phyloP scores from a whole-genome alignment of 805 yeast genomes.

The Wickerhamiella australiensis region DNA sequence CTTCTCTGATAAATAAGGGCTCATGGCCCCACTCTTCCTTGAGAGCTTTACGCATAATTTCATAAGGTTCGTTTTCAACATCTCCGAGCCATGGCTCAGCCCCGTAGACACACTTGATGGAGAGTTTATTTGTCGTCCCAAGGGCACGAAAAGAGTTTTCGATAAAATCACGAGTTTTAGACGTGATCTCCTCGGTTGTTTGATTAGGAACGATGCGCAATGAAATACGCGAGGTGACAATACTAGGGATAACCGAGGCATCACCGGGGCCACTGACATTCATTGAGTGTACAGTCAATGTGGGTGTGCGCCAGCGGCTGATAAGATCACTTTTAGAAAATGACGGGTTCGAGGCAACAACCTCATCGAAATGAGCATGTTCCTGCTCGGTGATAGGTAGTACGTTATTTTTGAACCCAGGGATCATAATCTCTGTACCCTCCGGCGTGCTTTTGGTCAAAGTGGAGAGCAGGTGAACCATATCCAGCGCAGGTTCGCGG shows the following conservation, averaged over 20 bases:
- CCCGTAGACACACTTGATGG: slow-evolving; percentile 56
- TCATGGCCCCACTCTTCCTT: slow-evolving; percentile 61
- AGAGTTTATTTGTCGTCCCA: slow-evolving; percentile 49
- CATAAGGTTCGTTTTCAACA: slow-evolving; percentile 60
- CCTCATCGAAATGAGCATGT: slow-evolving; percentile 43
- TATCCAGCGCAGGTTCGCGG: slow-evolving; percentile 79
- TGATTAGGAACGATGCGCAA: slow-evolving; percentile 87
- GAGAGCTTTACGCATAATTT: slow-evolving; percentile 50
- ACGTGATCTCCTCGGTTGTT: slow-evolving; percentile 46
- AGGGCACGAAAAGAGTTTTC: slow-evolving; percentile 37
- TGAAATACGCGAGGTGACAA: slow-evolving; percentile 64
- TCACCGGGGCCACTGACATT: slow-evolving; percentile 84
- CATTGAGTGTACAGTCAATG: slow-evolving; percentile 73
- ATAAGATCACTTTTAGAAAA: slow-evolving; percentile 38
- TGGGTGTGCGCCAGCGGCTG: slow-evolving; percentile 82
- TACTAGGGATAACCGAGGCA: slow-evolving; percentile 77
- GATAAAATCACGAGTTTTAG: slow-evolving; percentile 38
- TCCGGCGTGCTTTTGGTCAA: slow-evolving; percentile 37
- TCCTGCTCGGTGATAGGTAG: slow-evolving; percentile 48
- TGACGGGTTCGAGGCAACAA: slow-evolving; percentile 30
- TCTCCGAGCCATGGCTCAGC: slow-evolving; percentile 98
- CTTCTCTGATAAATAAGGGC: slow-evolving; percentile 84
- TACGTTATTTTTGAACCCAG: slow-evolving; percentile 61
- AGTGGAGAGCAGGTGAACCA: slow-evolving; percentile 57
- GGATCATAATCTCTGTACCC: slow-evolving; percentile 45